Evolutionary conservation across 768 basidiomycete genomes (phyloP), one percentile per base, ranked within the genome.

Genomic region (Boletus pseudo-olivaceus): DNA sequence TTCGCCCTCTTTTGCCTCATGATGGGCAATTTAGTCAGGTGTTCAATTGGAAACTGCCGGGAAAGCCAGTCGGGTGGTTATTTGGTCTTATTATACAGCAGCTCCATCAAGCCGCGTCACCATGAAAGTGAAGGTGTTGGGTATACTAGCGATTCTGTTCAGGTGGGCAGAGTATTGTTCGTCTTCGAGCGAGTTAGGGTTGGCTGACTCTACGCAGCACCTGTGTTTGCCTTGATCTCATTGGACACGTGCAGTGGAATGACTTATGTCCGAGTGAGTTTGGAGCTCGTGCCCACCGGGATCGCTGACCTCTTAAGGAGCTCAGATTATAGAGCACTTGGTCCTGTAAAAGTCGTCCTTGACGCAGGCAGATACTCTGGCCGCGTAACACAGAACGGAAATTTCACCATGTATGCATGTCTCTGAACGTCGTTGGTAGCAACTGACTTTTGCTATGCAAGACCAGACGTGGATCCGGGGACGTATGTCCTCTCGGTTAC

Each of bases 1-100:
- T 99, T 99, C 27, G 94, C 93, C 68, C 97, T 81, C 74, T 92
- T 97, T 74, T 97, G 93, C 51, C 94, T 80, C 97, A 99, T 99
- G 35, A 61, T 69, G 53, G 38, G 20, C 39, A 15, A 12, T 33
- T 7, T 48, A 30, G 39, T 26, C 26, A 0, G 11, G 1, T 4
- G 14, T 37, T 17, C 1, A 19, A 19, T 10, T n/a, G 17, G 23
- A 35, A n/a, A 12, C 1, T 19, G 12, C 14, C n/a, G 2, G 15
- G 23, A 15, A 11, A 14, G 12, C 27, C 5, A 7, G 20, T 17
- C 4, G 14, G 34, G 35, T 10, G 34, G 47, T 57, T 71, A 49
- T 71, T 69, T 71, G 58, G 58, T 38, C 7, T 39, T 66, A 63
- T 68, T 71, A 29, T 57, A 32, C 48, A 39, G 39, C 35, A 40